phyloP scores from a whole-genome alignment of 1,139 yeast species.

The Debaryomyces psychrophilus region DNA sequence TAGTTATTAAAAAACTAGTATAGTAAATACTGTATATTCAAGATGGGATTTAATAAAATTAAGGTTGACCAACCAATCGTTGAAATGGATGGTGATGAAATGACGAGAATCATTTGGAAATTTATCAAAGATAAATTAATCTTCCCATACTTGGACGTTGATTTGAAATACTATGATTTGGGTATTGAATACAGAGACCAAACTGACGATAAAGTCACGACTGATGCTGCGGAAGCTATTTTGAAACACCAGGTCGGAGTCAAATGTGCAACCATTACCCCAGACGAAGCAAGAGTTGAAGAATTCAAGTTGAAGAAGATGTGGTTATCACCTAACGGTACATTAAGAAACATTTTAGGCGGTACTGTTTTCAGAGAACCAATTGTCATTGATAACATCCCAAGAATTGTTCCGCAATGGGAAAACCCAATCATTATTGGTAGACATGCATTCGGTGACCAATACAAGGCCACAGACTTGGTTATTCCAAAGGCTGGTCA shows the following conservation, averaged over 20 bases:
- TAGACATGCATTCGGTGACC: constrained; percentile 97
- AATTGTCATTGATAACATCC: constrained; percentile 85
- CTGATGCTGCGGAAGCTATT: constrained; percentile 90
- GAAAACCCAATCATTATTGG: constrained; percentile 94
- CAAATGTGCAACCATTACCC: constrained; percentile 98
- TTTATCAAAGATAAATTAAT: constrained; percentile 80
- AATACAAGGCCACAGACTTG: constrained; percentile 88
- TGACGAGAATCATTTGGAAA: constrained; percentile 92
- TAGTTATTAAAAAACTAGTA: neutral
- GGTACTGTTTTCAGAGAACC: constrained; percentile 98
- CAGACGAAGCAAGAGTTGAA: constrained; percentile 92
- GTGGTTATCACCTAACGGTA: constrained; percentile 98
- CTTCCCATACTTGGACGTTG: constrained; percentile 82
- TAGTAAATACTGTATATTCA: neutral
- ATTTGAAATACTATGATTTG: constrained; percentile 88
- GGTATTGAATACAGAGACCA: constrained; percentile 84
- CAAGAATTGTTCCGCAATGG: constrained; percentile 91
- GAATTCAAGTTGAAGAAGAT: constrained; percentile 88
- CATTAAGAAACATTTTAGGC: constrained; percentile 90
- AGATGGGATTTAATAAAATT: constrained; percentile 50
- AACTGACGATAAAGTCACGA: constrained; percentile 85
- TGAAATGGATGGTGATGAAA: constrained; percentile 96
- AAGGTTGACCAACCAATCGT: constrained; percentile 87
- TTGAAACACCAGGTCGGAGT: constrained; percentile 88
- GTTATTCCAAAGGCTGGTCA: constrained; percentile 80